phyloP scores from a whole-genome alignment of 306 rosid genomes.

The Gastrolobium villosum region DNA sequence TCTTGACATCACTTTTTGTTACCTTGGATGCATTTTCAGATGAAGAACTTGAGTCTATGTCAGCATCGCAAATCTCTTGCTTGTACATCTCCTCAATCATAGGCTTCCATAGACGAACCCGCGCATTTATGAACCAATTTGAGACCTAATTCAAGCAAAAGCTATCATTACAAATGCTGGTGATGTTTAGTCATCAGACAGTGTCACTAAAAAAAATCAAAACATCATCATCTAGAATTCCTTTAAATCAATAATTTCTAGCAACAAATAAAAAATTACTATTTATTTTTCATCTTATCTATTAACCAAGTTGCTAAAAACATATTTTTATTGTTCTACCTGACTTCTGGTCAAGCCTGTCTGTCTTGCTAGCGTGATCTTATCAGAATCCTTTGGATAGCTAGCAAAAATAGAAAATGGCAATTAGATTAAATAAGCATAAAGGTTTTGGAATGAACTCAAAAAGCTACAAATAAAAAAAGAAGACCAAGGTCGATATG shows the following conservation, averaged over 20 bases:
- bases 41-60: constrained; percentile 72
- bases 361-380: constrained; percentile 89
- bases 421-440: constrained; percentile 24
- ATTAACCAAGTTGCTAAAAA: neutral
- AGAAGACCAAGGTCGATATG: constrained; percentile 1
- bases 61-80: constrained; percentile 74
- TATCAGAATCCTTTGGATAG: constrained; percentile 90
- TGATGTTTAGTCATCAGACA: too few species aligned
- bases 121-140: constrained; percentile 90
- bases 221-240: neutral
- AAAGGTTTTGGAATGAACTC: neutral
- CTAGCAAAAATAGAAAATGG: constrained; percentile 49
- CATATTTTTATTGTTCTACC: constrained; percentile 54
- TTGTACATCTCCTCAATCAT: constrained; percentile 95
- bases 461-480: neutral
- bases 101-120: constrained; percentile 94
- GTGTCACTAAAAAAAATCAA: neutral
- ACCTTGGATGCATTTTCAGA: constrained; percentile 68
- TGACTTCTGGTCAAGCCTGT: constrained; percentile 89
- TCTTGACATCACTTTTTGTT: constrained; percentile 59
- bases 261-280: neutral
- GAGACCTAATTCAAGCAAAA: constrained; percentile 66
- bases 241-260: neutral
- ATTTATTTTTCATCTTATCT: neutral
- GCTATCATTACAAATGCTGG: neutral